Evolutionary conservation across 1,284 basidiomycete genomes (phyloP), one percentile per base, ranked within the genome.

Genomic region (Austroboletus niveus): DNA sequence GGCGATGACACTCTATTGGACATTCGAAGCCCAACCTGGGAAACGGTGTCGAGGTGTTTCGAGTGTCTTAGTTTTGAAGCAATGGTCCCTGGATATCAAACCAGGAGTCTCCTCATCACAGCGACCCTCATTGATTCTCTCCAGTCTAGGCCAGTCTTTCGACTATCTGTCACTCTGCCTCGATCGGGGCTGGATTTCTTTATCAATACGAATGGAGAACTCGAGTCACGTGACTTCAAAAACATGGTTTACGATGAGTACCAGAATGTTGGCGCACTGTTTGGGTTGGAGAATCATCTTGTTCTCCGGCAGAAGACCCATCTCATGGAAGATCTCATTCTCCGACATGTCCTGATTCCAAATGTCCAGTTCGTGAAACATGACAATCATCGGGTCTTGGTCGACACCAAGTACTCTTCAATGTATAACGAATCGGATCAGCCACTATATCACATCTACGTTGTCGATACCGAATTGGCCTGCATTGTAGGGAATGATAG

Each of bases 311-410:
- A 61, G 0, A 62, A 56, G 34, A 17, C 9, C 8, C 5, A 29
- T 22, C 20, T 10, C 32, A 35, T 10, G 51, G 46, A 36, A 12
- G 10, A n/a, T 35, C 39, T 45, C 15, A 29, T 41, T 6, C 58
- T 58, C 5, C 64, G 69, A 29, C 51, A 52, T 11, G 58, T 76
- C 17, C 52, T 78, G 10, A 64, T 78, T 30, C 78, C 77, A 3
- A 40, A 61, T 22, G 75, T 75, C 2, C 1, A 0, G 7, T 29
- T n/a, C 1, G 0, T 14, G 20, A 4, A 2, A 3, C 27, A 15
- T 14, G 11, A 1, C 1, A 2, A 24, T 14, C 8, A 43, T 31
- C 35, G 2, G 1, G 35, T 49, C 5, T n/a, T 12, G 12, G 1
- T 35, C 34, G 12, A 35, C 11, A n/a, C 8, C 34, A 22, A 5